Evolutionary conservation across 129 eudicot genomes (phyloP).

Genomic region (Saussurea involucrata): DNA sequence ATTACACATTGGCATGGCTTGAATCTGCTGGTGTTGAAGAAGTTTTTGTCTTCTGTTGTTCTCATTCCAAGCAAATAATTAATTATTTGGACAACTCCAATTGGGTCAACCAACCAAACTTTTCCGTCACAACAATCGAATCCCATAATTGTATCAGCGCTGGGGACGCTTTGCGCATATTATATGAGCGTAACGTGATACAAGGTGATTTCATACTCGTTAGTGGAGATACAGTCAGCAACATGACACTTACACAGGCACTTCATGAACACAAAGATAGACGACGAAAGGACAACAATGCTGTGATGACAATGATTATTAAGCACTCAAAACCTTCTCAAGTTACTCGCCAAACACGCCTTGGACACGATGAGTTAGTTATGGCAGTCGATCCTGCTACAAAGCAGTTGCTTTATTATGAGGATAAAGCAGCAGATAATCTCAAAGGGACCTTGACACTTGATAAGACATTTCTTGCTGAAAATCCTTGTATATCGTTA

Average conservation of each 20-base stretch:
- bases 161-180: conserved; percentile 91
- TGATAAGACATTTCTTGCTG: conserved; percentile 69
- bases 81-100: conserved; percentile 62
- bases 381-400: conserved; percentile 86
- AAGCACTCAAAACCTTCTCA: conserved; percentile 80
- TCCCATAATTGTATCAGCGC: conserved; percentile 79
- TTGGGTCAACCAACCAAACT: conserved; percentile 78
- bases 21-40: conserved; percentile 91
- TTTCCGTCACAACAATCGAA: conserved; percentile 72
- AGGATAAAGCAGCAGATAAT: conserved; percentile 62
- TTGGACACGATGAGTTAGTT: conserved; percentile 89
- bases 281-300: conserved; percentile 69
- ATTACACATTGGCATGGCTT: conserved; percentile 93
- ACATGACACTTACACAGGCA: conserved; percentile 78
- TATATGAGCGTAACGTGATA: conserved; percentile 80
- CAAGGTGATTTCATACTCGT: conserved; percentile 90
- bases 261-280: conserved; percentile 90
- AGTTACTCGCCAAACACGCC: conserved; percentile 79
- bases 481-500: conserved; percentile 51
- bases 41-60: conserved; percentile 88
- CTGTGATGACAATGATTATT: conserved; percentile 97
- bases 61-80: conserved; percentile 85
- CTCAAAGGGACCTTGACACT: conserved; percentile 54
- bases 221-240: conserved; percentile 97
- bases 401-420: conserved; percentile 75